Base-by-base conservation (phyloP, 2,329 filamentous ascomycete species). In the Biscogniauxia marginata region DNA sequence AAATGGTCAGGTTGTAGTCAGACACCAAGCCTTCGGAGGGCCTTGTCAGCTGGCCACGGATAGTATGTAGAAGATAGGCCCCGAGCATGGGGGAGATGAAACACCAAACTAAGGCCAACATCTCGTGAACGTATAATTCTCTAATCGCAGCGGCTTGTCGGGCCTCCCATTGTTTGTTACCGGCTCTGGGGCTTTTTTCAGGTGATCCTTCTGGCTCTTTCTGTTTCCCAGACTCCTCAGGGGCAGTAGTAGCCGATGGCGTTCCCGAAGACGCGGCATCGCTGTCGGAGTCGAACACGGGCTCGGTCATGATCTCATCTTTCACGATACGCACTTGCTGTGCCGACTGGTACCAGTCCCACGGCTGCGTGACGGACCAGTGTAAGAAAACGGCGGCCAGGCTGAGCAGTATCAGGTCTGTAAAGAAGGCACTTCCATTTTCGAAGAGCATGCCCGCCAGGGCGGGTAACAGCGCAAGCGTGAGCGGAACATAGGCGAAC, bases 1-100 rank as follows among this genome's bases (percentile, higher is more conserved):
- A 98, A 52, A 98, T 90, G 11, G 88, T 92, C 53, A 98, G 79
- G 71, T 97, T 97, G 75, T 93, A 96, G 72, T 96, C 90, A 4
- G 91, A 96, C 6, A 98, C 88, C 9, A 98, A 78, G 1, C 90
- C 90, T 70, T 96, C 92, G 0, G 91, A 92, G 0, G 90, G 90
- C 1, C 90, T 82, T 21, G 89, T 93, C 18, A 98, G 83, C 65
- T 93, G 91, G 7, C 82, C 83, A 50, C 93, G 85, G 56, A 97
- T 89, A 19, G 84, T 78, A 69, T 97, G 93, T 9, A 98, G 79
- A 43, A 97, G 77, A 73, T 89, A 95, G 23, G 93, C 90, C n/a
- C 90, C 90, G 3, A 91, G 69, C 0, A 91, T 68, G 0, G 93
- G 93, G 24, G 90, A 87, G 23, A 88, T 58, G 66, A 97, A 96